phyloP scores from a whole-genome alignment of 345 rosid species.

The Kernera saxatilis region DNA sequence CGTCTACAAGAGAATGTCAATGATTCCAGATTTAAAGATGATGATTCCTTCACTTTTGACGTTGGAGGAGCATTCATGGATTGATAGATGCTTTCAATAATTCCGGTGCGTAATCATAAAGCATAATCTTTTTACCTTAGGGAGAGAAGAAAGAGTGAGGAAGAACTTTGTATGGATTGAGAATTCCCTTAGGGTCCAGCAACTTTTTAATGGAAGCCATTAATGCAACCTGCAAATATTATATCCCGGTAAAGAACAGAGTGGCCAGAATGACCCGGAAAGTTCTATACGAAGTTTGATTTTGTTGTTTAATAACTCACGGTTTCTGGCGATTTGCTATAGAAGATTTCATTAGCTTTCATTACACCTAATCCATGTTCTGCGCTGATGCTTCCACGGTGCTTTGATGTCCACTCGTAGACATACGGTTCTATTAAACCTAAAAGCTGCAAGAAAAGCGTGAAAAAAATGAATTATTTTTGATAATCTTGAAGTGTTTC shows the following conservation, averaged over 20 bases:
- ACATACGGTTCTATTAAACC: slow-evolving; percentile 80
- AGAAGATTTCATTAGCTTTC: slow-evolving; percentile 80
- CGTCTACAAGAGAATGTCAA: slow-evolving; percentile 26
- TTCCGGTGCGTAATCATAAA: slow-evolving; percentile 33
- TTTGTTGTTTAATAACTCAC: slow-evolving; percentile 38
- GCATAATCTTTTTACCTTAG: slow-evolving; percentile 27
- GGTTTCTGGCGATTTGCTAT: slow-evolving; percentile 73
- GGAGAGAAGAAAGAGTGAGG: slow-evolving; percentile 38
- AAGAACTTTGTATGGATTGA: slow-evolving; percentile 87
- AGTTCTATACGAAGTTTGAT: background rate
- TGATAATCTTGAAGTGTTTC: background rate
- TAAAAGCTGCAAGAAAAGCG: slow-evolving; percentile 49
- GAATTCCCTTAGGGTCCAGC: slow-evolving; percentile 79
- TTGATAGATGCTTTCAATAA: slow-evolving; percentile 28
- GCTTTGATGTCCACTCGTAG: slow-evolving; percentile 89
- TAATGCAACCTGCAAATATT: slow-evolving; percentile 47
- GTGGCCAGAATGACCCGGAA: background rate
- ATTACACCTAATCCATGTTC: slow-evolving; percentile 95
- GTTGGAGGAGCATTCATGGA: slow-evolving; percentile 27
- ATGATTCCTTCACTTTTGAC: slow-evolving; percentile 28
- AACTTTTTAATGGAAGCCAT: slow-evolving; percentile 77
- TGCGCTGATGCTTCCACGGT: slow-evolving; percentile 91
- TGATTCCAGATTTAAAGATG: slow-evolving; percentile 26
- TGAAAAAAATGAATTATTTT: background rate
- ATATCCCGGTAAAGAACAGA: background rate